Conservation (phyloP, 1,139 yeast genomes). For the Diutina neorugosa region DNA sequence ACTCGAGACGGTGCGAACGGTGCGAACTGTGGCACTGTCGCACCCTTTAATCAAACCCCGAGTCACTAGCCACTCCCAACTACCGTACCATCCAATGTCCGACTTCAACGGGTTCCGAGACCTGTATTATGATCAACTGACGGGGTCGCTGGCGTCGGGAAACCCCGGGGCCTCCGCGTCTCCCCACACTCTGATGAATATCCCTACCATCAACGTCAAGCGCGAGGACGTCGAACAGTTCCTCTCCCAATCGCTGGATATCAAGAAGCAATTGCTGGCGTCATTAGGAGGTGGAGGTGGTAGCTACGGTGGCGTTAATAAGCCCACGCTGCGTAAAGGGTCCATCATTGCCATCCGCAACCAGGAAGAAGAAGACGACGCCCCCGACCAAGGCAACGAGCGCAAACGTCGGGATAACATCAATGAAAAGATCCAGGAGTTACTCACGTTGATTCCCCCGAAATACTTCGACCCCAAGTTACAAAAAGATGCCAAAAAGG, state of each 20-base stretch:
- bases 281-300: conserved; percentile 23
- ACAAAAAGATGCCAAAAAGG: conserved; percentile 5
- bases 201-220: conserved; percentile 10
- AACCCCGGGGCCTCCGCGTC: background rate
- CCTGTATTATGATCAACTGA: conserved; percentile 9
- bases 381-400: conserved; percentile 34
- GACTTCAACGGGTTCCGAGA: conserved; percentile 16
- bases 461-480: conserved; percentile 28
- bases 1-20: too few relatives aligned
- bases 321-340: conserved; percentile 30
- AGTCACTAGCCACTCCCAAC: background rate
- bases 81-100: conserved; percentile 9
- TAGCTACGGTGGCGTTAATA: conserved; percentile 18
- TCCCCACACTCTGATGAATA: conserved; percentile 2
- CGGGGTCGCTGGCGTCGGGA: background rate
- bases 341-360: conserved; percentile 21
- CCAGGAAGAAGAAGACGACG: conserved; percentile 19
- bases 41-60: background rate
- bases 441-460: conserved; percentile 57
- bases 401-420: conserved; percentile 78
- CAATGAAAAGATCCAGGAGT: conserved; percentile 79
- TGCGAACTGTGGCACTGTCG: background rate
- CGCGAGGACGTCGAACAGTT: conserved; percentile 15
- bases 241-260: conserved; percentile 22
- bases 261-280: conserved; percentile 31